Evolutionary conservation across 1,139 yeast species (phyloP).

Genomic region (Fermentozyma sake): DNA sequence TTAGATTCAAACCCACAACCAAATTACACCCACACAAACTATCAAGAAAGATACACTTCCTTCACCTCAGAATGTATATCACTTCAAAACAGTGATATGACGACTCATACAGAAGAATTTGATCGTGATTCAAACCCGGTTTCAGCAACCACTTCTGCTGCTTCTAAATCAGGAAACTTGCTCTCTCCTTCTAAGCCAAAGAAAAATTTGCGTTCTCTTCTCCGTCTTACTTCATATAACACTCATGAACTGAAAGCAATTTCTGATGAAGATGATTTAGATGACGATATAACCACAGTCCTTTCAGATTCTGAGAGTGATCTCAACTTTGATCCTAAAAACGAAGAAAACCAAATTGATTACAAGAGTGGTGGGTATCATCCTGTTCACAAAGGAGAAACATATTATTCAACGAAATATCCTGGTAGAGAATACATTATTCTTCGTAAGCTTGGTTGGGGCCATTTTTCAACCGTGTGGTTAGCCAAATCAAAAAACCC

Average conservation of each 20-base stretch:
- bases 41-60: slow-evolving; percentile 21
- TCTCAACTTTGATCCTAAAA: slow-evolving; percentile 32
- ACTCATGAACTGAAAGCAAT: slow-evolving; percentile 1
- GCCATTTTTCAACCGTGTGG: slow-evolving; percentile 90
- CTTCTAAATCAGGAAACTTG: background rate
- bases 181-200: slow-evolving; percentile 1
- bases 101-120: slow-evolving; percentile 17
- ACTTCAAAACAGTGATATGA: slow-evolving; percentile 40
- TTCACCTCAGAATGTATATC: slow-evolving; percentile 38
- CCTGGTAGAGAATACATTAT: slow-evolving; percentile 43
- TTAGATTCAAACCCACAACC: slow-evolving; percentile 2
- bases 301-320: slow-evolving; percentile 24
- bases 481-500: slow-evolving; percentile 43
- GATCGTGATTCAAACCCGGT: slow-evolving; percentile 1
- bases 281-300: slow-evolving; percentile 9
- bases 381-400: slow-evolving; percentile 76
- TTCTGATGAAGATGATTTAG: slow-evolving; percentile 1
- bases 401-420: slow-evolving; percentile 47
- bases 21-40: slow-evolving; percentile 3
- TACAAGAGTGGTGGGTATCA: slow-evolving; percentile 85
- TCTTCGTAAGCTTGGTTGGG: slow-evolving; percentile 85
- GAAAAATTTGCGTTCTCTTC: slow-evolving; percentile 3
- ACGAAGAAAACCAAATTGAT: slow-evolving; percentile 67
- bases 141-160: slow-evolving; percentile 1
- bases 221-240: slow-evolving; percentile 4